Evolutionary conservation across 306 rosid species (phyloP).

Genomic region (Pyrus pyrifolia): DNA sequence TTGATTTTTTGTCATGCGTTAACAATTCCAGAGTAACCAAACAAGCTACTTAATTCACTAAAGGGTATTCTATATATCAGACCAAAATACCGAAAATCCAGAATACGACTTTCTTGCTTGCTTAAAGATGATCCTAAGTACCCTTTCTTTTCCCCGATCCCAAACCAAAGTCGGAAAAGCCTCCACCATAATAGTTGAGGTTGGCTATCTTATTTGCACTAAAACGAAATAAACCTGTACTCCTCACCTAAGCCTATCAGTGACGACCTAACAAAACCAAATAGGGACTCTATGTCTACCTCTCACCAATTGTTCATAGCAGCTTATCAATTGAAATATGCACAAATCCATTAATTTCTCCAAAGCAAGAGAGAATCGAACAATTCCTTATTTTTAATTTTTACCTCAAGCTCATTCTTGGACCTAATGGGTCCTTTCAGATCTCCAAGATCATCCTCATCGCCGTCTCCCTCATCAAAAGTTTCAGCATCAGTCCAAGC

Average conservation of each 20-base stretch:
- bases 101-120: neutral
- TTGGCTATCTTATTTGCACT: neutral
- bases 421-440: constrained; percentile 48
- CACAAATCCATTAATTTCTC: neutral
- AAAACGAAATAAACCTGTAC: neutral
- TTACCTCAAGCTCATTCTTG: constrained; percentile 72
- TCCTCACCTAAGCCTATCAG: neutral
- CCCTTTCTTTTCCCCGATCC: neutral
- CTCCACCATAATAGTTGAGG: neutral
- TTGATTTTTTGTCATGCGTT: neutral
- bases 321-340: constrained; percentile 1
- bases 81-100: neutral
- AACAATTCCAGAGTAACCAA: neutral
- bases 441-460: constrained; percentile 25
- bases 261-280: neutral
- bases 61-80: neutral
- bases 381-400: neutral
- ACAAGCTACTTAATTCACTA: neutral
- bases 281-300: neutral
- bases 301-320: neutral
- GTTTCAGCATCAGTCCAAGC: constrained; percentile 16
- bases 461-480: constrained; percentile 18
- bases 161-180: neutral
- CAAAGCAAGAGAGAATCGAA: neutral
- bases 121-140: neutral